Percentiles rank a stretch among this genome's conserved stretches.
Evolutionary conservation across 75 land plant species (phyloP).

Genomic region (Azolla pinnata): DNA sequence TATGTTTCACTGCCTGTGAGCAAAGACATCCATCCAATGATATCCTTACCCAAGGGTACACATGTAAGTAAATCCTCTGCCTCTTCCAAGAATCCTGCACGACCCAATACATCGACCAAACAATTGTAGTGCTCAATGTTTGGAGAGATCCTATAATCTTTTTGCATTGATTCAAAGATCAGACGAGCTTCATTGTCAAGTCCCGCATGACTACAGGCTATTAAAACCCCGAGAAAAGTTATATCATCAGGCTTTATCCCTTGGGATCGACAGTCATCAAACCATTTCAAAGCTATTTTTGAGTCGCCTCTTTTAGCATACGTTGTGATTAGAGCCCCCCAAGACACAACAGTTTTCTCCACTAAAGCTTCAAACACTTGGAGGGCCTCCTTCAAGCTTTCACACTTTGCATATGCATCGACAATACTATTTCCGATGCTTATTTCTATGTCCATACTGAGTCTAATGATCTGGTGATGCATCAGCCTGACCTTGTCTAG

Average conservation of each 20-base stretch:
- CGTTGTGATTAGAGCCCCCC: conserved; percentile 11
- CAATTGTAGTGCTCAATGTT: conserved; percentile 48
- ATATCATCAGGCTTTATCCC: conserved; percentile 35
- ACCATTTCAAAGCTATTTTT: conserved; percentile 2
- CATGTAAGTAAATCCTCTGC: conserved; percentile 38
- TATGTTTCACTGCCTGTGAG: conserved; percentile 43
- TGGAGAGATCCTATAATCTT: conserved; percentile 34
- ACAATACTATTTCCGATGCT: conserved; percentile 25
- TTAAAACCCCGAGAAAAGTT: conserved; percentile 42
- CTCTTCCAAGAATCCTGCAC: conserved; percentile 43
- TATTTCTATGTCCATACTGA: too few species aligned
- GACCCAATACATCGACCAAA: conserved; percentile 60
- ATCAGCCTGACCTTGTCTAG: too few species aligned
- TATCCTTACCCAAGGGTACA: conserved; percentile 41
- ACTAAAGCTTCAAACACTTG: conserved; percentile 31
- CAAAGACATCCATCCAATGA: conserved; percentile 54
- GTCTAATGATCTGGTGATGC: too few species aligned
- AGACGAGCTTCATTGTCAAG: conserved; percentile 40
- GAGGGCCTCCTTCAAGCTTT: conserved; percentile 42
- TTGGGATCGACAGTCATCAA: neutral
- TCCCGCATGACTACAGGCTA: conserved; percentile 53
- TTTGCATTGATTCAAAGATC: conserved; percentile 37
- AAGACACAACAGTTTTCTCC: conserved; percentile 28
- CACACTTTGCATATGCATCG: conserved; percentile 62
- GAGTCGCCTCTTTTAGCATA: conserved; percentile 9